phyloP scores from a whole-genome alignment of 2,329 filamentous ascomycete genomes.

The Raffaelea deltoideospora region DNA sequence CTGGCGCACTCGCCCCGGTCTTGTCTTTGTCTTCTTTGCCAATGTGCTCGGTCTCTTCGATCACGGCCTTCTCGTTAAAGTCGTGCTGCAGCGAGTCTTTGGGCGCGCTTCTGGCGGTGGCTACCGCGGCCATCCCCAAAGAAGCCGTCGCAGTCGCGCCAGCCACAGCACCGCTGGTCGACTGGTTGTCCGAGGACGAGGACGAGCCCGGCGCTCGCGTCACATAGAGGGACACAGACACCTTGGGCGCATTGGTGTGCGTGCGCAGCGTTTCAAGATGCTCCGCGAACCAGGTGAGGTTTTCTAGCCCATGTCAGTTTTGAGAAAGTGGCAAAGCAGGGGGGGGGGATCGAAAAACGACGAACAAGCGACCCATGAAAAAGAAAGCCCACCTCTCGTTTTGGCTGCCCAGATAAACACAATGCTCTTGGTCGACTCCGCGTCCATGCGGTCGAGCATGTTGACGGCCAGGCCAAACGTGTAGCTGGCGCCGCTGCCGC shows the following conservation, averaged over 20 bases:
- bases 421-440: conserved; percentile 21
- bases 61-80: background rate
- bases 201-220: conserved; percentile 13
- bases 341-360: background rate
- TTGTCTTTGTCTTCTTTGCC: background rate
- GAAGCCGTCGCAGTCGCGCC: background rate
- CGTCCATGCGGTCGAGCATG: conserved; percentile 25
- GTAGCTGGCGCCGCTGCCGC: conserved; percentile 47
- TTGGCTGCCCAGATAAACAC: conserved; percentile 35
- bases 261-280: conserved; percentile 22
- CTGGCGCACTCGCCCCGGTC: background rate
- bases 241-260: conserved; percentile 22
- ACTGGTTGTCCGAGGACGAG: conserved; percentile 1
- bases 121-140: background rate
- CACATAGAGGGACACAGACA: conserved; percentile 23
- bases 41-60: background rate
- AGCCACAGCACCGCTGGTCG: background rate
- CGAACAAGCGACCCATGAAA: no score
- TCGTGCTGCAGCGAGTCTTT: background rate
- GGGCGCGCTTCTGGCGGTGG: background rate
- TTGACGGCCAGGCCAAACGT: conserved; percentile 33
- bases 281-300: conserved; percentile 21
- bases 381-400: conserved; percentile 29
- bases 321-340: background rate
- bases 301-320: conserved; percentile 11